phyloP scores from a whole-genome alignment of 2,329 filamentous ascomycete species.

The Aspergillus fijiensis region DNA sequence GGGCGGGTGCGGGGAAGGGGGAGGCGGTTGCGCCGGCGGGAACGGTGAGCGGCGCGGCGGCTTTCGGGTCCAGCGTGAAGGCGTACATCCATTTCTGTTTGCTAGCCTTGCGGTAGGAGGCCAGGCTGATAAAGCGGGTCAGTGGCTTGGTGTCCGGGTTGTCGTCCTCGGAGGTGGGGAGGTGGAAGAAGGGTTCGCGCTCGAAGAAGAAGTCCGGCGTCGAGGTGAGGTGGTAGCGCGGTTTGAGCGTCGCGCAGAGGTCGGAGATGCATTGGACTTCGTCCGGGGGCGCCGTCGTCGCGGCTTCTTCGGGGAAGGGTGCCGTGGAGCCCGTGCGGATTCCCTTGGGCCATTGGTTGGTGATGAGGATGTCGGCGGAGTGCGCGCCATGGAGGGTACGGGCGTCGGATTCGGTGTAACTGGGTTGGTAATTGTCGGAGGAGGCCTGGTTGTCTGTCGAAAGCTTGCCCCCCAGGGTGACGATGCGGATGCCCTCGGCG shows the following conservation, averaged over 20 bases:
- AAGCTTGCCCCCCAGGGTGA: slow-evolving; percentile 75
- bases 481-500: slow-evolving; percentile 81
- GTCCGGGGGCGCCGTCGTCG: slow-evolving; percentile 51
- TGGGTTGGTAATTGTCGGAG: slow-evolving; percentile 69
- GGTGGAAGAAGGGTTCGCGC: slow-evolving; percentile 85
- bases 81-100: slow-evolving; percentile 67
- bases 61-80: slow-evolving; percentile 66
- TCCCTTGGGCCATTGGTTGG: slow-evolving; percentile 77
- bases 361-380: slow-evolving; percentile 81
- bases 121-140: slow-evolving; percentile 89
- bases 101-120: slow-evolving; percentile 68
- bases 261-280: slow-evolving; percentile 71
- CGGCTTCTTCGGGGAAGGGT: slow-evolving; percentile 55
- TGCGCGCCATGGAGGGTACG: slow-evolving; percentile 73
- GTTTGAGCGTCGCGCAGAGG: slow-evolving; percentile 74
- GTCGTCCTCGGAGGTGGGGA: slow-evolving; percentile 46
- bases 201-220: slow-evolving; percentile 76
- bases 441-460: slow-evolving; percentile 48
- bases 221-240: slow-evolving; percentile 84
- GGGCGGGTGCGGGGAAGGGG: slow-evolving; percentile 53
- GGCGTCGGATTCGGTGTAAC: slow-evolving; percentile 74
- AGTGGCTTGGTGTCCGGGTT: slow-evolving; percentile 58
- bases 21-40: slow-evolving; percentile 73
- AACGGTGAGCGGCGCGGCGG: slow-evolving; percentile 59
- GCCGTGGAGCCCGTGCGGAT: slow-evolving; percentile 69